Percentiles rank a stretch among this genome's conserved stretches.
Conservation (phyloP, 768 basidiomycete genomes). For the Tricholoma hemisulphureum region DNA sequence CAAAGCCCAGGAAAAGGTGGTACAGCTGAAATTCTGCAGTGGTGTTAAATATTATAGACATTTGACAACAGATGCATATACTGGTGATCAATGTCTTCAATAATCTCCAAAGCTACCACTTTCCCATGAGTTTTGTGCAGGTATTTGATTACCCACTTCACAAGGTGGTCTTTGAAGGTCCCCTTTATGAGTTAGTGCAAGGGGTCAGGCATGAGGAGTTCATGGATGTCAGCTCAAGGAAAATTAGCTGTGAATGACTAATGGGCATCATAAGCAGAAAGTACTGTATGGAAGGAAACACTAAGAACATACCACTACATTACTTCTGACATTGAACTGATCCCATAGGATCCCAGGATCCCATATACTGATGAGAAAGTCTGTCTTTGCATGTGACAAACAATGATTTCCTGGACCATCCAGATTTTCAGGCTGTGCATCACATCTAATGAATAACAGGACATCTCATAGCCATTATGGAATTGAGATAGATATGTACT, state of each 20-base stretch:
- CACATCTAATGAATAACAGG: constrained; percentile 8
- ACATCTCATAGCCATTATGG: neutral
- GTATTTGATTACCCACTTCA: constrained; percentile 34
- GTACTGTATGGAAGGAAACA: neutral
- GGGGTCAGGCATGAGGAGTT: constrained; percentile 19
- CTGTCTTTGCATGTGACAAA: constrained; percentile 10
- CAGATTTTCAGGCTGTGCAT: constrained; percentile 3
- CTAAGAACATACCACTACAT: constrained; percentile 21
- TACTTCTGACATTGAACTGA: constrained; percentile 24
- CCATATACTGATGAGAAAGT: constrained; percentile 13
- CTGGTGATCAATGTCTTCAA: constrained; percentile 38
- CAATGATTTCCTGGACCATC: constrained; percentile 1
- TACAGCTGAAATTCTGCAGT: constrained; percentile 20
- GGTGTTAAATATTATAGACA: neutral
- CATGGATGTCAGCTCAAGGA: constrained; percentile 33
- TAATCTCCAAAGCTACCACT: constrained; percentile 22
- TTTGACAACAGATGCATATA: constrained; percentile 15
- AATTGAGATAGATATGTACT: neutral
- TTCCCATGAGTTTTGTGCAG: constrained; percentile 20
- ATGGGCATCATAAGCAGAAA: neutral
- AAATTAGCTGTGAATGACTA: constrained; percentile 28
- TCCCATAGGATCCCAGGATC: constrained; percentile 20
- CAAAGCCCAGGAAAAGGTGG: constrained; percentile 23
- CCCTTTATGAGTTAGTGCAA: neutral
- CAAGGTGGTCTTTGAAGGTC: no score